phyloP scores from a whole-genome alignment of 2,329 filamentous ascomycete genomes.

The Paecilomyces sp. region DNA sequence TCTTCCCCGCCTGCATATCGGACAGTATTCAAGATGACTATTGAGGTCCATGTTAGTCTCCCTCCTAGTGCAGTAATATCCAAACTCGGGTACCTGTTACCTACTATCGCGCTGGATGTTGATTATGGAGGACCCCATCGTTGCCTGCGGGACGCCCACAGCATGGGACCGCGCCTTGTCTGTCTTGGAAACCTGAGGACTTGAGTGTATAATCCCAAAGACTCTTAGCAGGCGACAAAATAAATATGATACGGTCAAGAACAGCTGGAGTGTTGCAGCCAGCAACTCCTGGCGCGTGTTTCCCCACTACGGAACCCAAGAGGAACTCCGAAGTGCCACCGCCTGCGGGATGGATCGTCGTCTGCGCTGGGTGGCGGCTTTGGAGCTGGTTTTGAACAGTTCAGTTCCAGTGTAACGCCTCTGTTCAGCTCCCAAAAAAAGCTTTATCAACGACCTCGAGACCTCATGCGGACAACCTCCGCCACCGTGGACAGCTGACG shows the following conservation, averaged over 20 bases:
- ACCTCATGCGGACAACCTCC: neutral
- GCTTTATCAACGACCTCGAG: neutral
- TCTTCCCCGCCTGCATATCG: conserved; percentile 73
- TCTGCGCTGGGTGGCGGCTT: conserved; percentile 4
- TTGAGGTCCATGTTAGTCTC: neutral
- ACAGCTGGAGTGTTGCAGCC: neutral
- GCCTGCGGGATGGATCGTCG: conserved; percentile 3
- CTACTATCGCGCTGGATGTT: conserved; percentile 73
- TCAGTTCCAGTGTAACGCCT: neutral
- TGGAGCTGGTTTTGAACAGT: neutral
- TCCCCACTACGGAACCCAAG: neutral
- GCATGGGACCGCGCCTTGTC: conserved; percentile 8
- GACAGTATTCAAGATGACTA: conserved; percentile 68
- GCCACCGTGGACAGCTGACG: neutral
- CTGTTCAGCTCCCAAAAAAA: neutral
- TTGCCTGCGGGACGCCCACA: conserved; percentile 37
- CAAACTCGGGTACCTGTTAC: conserved; percentile 15
- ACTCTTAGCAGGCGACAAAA: neutral
- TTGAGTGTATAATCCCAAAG: neutral
- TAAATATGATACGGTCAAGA: neutral
- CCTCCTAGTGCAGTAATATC: neutral
- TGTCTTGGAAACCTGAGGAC: neutral
- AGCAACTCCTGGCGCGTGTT: neutral
- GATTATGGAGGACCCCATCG: conserved; percentile 78
- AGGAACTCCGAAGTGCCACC: neutral